These are phyloP conservation scores for Podospora conica DNA, from an alignment of 495 filamentous ascomycete genomes.

Conservation along the genomic window DNA sequence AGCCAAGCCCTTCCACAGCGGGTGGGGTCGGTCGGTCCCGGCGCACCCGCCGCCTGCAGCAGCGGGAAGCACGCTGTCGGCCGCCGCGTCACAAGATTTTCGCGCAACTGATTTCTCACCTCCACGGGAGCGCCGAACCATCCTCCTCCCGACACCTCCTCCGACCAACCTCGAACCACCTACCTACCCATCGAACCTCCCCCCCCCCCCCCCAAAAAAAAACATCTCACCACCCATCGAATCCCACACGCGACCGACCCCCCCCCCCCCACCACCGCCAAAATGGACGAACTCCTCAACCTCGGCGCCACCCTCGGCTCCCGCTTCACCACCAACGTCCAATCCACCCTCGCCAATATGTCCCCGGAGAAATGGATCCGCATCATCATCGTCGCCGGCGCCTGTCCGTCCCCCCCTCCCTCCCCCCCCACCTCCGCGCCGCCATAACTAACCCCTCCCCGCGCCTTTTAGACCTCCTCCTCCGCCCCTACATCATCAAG, in stretches of 20 bases:
- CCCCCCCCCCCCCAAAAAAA: neutral
- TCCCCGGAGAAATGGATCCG: conserved; percentile 53
- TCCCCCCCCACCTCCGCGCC: neutral
- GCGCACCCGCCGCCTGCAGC: neutral
- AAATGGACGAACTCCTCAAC: conserved; percentile 32
- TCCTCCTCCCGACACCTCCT: neutral
- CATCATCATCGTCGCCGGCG: conserved; percentile 52
- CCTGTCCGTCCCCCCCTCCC: conserved; percentile 17
- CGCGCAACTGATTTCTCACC: neutral
- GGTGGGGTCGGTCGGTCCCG: neutral
- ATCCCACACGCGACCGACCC: no score
- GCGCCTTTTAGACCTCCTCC: conserved; percentile 46
- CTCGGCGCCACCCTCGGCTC: conserved; percentile 28
- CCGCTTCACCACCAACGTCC: conserved; percentile 51
- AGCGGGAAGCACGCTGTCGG: neutral
- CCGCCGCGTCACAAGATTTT: neutral
- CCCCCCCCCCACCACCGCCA: conserved; percentile 5
- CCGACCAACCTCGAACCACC: neutral
- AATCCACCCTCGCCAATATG: conserved; percentile 49
- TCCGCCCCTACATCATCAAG: conserved; percentile 61
- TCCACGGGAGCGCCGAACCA: neutral
- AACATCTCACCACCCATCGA: neutral
- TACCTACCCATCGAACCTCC: neutral
- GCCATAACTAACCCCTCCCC: neutral
- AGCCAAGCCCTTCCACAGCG: neutral